Base-by-base conservation (phyloP, 208 protist genomes). In the Trypanosoma boissoni region DNA sequence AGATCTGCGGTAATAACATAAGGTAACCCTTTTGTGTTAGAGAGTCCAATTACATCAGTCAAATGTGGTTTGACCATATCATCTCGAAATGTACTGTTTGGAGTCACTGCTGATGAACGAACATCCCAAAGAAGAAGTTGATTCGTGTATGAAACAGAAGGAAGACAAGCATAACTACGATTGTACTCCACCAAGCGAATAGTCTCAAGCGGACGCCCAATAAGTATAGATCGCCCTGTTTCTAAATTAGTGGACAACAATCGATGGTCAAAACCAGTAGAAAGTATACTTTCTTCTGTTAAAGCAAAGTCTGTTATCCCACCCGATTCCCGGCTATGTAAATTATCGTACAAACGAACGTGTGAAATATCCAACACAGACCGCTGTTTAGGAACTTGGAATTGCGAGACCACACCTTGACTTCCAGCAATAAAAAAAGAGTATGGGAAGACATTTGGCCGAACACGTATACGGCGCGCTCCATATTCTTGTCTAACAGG, bases 1-100 rank as follows among this genome's bases (percentile, higher is more conserved):
- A 49, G 62, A 57, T 96, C 91, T 16, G 70, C 74, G 9, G 80
- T 91, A 31, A 94, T 70, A 18, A 91, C 54, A 48, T 92, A 80
- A 12, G 86, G 78, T 3, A 78, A 46, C 44, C 80, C 74, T 9
- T 49, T 68, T 23, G 86, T 62, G 49, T 78, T 76, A 34, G 62
- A 44, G 10, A 96, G 53, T 23, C 78, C 71, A 34, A 94, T 70
- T 3, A 95, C 57, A 26, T 76, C 66, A 16, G 56, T 57, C 34
- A 66, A 46, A 34, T 80, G 68, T 46, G 49, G 64, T 14, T 43
- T 50, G 37, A 71, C 14, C 8, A 45, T 42, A 10, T 58, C 57
- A 52, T 62, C 56, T 10, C 34, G 20, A 45, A 92, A 74, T 3
- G 52, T n/a, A 2, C 70, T 64, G 20, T 76, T 72, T 21, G 64